Conservation (phyloP, 2,329 filamentous ascomycete genomes). For the Blastomyces parvus region DNA sequence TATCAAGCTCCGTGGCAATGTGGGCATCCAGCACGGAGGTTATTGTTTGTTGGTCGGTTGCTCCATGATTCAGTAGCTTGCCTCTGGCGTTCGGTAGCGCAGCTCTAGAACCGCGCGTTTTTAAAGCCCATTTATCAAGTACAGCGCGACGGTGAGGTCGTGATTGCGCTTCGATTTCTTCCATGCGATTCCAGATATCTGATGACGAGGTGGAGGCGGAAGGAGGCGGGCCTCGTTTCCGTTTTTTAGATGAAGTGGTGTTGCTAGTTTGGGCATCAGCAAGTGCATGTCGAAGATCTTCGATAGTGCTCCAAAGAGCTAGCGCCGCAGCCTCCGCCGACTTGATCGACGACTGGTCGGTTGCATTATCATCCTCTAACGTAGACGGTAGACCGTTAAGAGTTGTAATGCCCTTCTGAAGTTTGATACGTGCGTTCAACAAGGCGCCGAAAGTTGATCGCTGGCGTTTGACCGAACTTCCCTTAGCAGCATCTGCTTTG, state of each 20-base stretch:
- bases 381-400: constrained; percentile 60
- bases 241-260: constrained; percentile 28
- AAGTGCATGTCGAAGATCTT: constrained; percentile 34
- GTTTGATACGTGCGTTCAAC: constrained; percentile 78
- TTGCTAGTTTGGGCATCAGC: constrained; percentile 29
- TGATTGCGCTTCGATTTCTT: constrained; percentile 52
- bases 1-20: constrained; percentile 32
- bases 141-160: constrained; percentile 56
- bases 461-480: constrained; percentile 75
- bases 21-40: constrained; percentile 38
- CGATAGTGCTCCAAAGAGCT: constrained; percentile 67
- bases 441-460: constrained; percentile 78
- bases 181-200: constrained; percentile 64
- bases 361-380: constrained; percentile 31
- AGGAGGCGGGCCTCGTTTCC: constrained; percentile 44
- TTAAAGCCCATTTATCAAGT: constrained; percentile 84
- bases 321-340: constrained; percentile 79
- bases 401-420: constrained; percentile 82
- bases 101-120: constrained; percentile 50
- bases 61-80: constrained; percentile 49
- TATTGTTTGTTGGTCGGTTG: constrained; percentile 43
- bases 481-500: constrained; percentile 73
- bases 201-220: constrained; percentile 46
- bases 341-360: constrained; percentile 45
- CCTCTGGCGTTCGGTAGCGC: constrained; percentile 49